Conservation (phyloP, 495 filamentous ascomycete genomes). For the Cercophora scortea region DNA sequence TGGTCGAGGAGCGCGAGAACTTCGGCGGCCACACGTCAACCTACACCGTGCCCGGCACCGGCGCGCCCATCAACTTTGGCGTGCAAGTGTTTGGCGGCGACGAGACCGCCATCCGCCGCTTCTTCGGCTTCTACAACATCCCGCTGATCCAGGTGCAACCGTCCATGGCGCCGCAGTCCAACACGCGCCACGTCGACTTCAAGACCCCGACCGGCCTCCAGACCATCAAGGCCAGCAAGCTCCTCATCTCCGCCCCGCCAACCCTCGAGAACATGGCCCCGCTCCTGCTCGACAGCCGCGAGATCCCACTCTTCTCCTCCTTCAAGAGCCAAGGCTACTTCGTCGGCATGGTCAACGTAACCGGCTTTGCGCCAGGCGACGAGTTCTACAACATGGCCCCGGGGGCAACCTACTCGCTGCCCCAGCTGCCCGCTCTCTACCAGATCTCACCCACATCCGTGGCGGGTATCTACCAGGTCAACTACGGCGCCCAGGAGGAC, state of each 20-base stretch:
- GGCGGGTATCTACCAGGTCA: neutral
- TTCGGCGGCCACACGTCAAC: conserved; percentile 40
- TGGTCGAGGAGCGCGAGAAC: conserved; percentile 33
- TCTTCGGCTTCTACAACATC: neutral
- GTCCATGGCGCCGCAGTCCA: conserved; percentile 34
- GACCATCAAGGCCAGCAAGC: conserved; percentile 35
- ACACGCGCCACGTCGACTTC: conserved; percentile 31
- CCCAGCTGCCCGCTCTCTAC: neutral
- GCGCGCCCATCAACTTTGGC: conserved; percentile 10
- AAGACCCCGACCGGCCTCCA: neutral
- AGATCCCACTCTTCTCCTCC: conserved; percentile 26
- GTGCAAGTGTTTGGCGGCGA: neutral
- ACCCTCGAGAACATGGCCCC: conserved; percentile 14
- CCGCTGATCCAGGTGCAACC: neutral
- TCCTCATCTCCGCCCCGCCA: conserved; percentile 40
- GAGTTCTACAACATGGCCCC: neutral
- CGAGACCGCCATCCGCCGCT: neutral
- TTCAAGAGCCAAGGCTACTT: neutral
- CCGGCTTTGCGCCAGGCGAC: neutral
- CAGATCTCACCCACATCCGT: neutral
- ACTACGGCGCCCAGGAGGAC: neutral
- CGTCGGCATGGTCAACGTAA: neutral
- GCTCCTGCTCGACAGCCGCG: conserved; percentile 29
- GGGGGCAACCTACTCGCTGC: neutral
- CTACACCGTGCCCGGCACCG: conserved; percentile 35